Conservation (phyloP, 2,329 filamentous ascomycete genomes). For the Sporothrix curviconia region DNA sequence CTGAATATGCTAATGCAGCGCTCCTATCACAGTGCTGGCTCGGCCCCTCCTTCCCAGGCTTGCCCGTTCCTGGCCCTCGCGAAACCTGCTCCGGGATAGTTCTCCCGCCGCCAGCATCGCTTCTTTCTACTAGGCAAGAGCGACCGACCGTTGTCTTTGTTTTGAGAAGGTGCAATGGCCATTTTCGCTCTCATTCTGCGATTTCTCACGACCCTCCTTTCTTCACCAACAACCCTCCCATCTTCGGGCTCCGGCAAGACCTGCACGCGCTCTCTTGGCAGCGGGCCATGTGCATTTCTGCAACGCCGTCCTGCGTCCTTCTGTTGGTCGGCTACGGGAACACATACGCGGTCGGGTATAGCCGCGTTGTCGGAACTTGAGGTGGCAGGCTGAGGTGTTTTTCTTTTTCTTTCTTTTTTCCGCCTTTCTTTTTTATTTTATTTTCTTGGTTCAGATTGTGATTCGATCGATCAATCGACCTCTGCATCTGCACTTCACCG, state of each 20-base stretch:
- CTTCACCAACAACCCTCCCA: neutral
- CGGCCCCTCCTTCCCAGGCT: neutral
- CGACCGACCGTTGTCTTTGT: neutral
- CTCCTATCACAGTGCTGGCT: neutral
- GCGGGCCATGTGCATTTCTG: neutral
- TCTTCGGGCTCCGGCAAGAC: neutral
- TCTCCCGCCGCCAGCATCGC: slow-evolving; percentile 4
- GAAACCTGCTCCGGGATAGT: neutral
- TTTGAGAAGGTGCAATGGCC: slow-evolving; percentile 2
- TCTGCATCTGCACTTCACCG: neutral
- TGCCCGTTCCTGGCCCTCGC: neutral
- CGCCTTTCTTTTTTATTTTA: neutral
- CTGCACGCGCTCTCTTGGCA: neutral
- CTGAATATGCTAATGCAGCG: neutral
- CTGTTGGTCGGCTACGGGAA: slow-evolving; percentile 5
- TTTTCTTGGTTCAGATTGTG: too few species aligned
- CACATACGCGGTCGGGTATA: slow-evolving; percentile 12
- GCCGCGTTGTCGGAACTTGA: slow-evolving; percentile 6
- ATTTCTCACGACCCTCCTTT: neutral
- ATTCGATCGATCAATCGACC: too few species aligned
- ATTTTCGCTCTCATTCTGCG: neutral
- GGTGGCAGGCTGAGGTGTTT: neutral
- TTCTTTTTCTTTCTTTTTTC: neutral
- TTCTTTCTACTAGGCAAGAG: neutral
- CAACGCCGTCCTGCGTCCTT: neutral